Conservation (phyloP, 2,329 filamentous ascomycete species). For the Calonectria montana region DNA sequence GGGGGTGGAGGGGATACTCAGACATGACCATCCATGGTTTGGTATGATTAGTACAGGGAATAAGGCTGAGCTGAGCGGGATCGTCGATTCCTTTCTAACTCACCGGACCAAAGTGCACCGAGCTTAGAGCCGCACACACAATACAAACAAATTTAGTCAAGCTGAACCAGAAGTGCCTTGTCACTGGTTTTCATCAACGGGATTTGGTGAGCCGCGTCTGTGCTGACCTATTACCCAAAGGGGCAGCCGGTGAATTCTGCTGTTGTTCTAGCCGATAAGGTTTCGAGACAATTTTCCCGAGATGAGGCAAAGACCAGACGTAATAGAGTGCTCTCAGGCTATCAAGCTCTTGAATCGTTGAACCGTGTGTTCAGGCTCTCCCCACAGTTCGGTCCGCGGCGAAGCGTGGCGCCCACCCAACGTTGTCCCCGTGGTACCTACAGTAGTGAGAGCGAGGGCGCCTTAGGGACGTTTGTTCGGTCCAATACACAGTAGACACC, state of each 20-base stretch:
- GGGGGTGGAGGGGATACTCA: background rate
- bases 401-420: slow-evolving; percentile 12
- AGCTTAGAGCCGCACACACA: slow-evolving; percentile 26
- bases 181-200: background rate
- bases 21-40: background rate
- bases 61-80: slow-evolving; percentile 39
- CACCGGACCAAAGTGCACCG: slow-evolving; percentile 24
- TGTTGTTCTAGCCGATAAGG: slow-evolving; percentile 2
- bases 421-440: slow-evolving; percentile 17
- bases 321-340: background rate
- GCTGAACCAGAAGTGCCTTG: background rate
- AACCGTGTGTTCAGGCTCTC: background rate
- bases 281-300: slow-evolving; percentile 1
- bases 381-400: slow-evolving; percentile 21
- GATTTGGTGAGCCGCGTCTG: slow-evolving; percentile 1
- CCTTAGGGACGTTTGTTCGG: background rate
- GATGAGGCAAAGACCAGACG: background rate
- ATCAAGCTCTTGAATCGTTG: background rate
- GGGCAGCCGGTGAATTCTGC: background rate
- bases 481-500: slow-evolving; percentile 2
- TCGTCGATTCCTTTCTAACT: slow-evolving; percentile 34
- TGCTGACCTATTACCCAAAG: background rate
- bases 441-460: slow-evolving; percentile 14
- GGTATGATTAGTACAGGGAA: slow-evolving; percentile 6
- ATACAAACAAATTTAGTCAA: slow-evolving; percentile 25